Base-by-base conservation (phyloP, 2,329 filamentous ascomycete genomes). In the Phialophora tarda region DNA sequence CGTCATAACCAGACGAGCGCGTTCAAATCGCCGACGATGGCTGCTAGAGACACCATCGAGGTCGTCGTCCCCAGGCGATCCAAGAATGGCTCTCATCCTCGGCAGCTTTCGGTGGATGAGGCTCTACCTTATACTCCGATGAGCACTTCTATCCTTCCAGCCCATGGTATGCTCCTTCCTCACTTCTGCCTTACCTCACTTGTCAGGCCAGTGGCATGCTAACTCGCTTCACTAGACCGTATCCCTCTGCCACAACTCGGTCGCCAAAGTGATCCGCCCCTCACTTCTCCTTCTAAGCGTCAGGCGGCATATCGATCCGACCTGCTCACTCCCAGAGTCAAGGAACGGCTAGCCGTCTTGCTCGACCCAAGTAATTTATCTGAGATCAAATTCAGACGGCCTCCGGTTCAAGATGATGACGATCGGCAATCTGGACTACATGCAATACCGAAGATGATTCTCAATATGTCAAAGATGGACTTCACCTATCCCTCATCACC, bases 71-170 rank as follows among this genome's bases (percentile, higher is more conserved):
- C 68, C 59, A 60, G 65, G 53, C 63, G 63, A 38, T 47, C 63
- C 32, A 60, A 61, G 55, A 44, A 64, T 62, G 24, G 34, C 26
- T 32, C 62, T 28, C 50, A 24, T 32, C n/a, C 41, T 8, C 70
- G 76, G 61, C 77, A 81, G 48, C 71, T 83, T 62, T 79, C 76
- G 34, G 80, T 83, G 56, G 79, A 82, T 67, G 78, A 82, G 71
- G 82, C 82, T 7, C 74, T 83, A 56, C 79, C 81, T 68, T 83
- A 78, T 72, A 83, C 81, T 48, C 81, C 82, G 30, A 81, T 83
- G 77, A 82, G 80, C n/a, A 82, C 79, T 58, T 77, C 81, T 54
- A 44, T 71, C 41, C 64, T 72, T 41, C 80, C 80, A 23, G 74
- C 81, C 41, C 82, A 82, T 73, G 79, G 80, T 62, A 73, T 44